These are phyloP conservation scores for Colletotrichum cereale DNA, from an alignment of 2,329 filamentous ascomycete species.

Conservation along the genomic window DNA sequence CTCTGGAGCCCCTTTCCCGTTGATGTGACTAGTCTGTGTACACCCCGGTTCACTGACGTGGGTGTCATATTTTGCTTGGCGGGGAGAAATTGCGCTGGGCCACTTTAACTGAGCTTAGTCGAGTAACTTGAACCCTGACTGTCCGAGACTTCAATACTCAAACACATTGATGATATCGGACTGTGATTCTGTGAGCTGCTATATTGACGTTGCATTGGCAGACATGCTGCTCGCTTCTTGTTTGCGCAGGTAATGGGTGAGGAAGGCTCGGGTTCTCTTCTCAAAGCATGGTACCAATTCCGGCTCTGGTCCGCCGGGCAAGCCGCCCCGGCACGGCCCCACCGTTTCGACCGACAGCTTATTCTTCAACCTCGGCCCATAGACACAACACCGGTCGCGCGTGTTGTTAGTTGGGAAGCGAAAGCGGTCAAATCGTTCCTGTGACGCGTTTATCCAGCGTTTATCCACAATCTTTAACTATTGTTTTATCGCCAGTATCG, in stretches of 20 bases:
- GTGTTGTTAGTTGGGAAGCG: background rate
- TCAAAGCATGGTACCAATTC: background rate
- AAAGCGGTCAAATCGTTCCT: no score
- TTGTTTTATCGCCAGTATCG: background rate
- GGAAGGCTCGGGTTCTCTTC: background rate
- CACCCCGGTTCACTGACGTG: constrained; percentile 34
- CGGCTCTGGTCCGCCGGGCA: background rate
- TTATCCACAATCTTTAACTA: no score
- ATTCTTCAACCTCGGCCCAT: background rate
- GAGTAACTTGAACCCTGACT: constrained; percentile 9
- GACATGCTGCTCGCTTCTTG: background rate
- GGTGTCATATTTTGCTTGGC: constrained; percentile 27
- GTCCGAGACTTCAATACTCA: constrained; percentile 1
- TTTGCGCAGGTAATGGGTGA: background rate
- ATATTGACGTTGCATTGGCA: background rate
- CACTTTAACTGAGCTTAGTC: constrained; percentile 19
- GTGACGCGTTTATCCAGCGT: no score
- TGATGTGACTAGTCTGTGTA: constrained; percentile 15
- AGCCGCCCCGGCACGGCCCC: background rate
- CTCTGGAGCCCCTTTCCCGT: constrained; percentile 30
- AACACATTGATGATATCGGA: background rate
- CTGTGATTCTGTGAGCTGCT: background rate
- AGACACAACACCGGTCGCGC: background rate
- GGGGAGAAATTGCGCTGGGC: constrained; percentile 35
- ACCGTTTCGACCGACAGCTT: background rate